Base-by-base conservation (phyloP, 768 basidiomycete genomes). In the Pleurotus tuber-regium region DNA sequence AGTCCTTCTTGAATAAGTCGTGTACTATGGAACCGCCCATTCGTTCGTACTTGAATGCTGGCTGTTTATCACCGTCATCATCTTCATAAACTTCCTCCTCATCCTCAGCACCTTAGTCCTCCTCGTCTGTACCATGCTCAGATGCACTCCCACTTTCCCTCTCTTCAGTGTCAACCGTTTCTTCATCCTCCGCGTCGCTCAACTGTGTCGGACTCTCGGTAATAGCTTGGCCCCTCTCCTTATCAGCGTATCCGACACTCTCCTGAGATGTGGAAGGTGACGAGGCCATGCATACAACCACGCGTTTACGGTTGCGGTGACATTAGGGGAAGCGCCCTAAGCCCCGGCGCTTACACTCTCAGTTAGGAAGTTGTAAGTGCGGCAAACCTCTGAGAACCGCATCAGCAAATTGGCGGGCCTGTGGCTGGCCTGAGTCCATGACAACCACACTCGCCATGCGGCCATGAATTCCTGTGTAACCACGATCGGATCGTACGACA, bases 1-100 rank as follows among this genome's bases (percentile, higher is more conserved):
- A 86, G 62, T 97, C 96, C 66, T 90, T 95, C 72, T 83, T 84
- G 50, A 98, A 77, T 24, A 97, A 70, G 59, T 91, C 89, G 3
- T 82, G 80, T 23, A 89, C 70, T n/a, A n/a, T n/a, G 0, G 79
- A 69, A 1, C 91, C 89, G 19, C 78, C 78, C 49, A 97, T 78
- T 38, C 88, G 83, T 58, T 89, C 85, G 62, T 98, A 98, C 65
- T 98, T 98, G 60, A 98, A 75, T 0, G 88, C 80, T 30, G 90
- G 94, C 70, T 96, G 94, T 16, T 94, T 91, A 23, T 95, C 92
- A 1, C 93, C 93, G 0, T 86, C 86, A 0, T 79, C 79, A 0
- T 82, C 82, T 0, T 80, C 81, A 0, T 79, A 78, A 0, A 76
- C 79, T 0, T 78, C 77, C 0, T 76, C 77, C 0, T 76, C 83